Base-by-base conservation (phyloP, 805 yeast genomes). In the Brettanomyces bruxellensis region DNA sequence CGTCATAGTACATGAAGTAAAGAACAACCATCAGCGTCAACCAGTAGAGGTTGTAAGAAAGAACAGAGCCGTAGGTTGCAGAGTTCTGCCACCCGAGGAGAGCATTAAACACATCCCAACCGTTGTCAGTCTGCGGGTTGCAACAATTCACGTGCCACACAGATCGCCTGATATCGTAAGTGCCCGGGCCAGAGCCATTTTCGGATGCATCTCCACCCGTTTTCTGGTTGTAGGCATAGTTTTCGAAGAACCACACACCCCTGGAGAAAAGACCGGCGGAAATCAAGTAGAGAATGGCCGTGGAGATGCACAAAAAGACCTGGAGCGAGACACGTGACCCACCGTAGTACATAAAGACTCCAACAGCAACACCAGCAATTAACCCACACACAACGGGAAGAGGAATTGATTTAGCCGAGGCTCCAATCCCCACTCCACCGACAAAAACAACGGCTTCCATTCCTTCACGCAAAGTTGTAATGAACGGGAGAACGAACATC, bases 121-220 rank as follows among this genome's bases (percentile, higher is more conserved):
- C 96, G 55, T 81, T 78, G 66, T 83, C 88, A 49, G 75, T 70
- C 64, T 82, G 88, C 43, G 96, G 96, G 67, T 88, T 87, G 71
- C 96, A 89, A 69, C 96, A 89, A 75, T 89, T 88, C 49, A 90
- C 90, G 68, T 89, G 97, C 87, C 95, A 89, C 22, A 89, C 95
- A 12, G 84, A 69, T 57, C 75, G 73, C 43, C 71, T 56, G 58
- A 89, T 76, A 62, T 90, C 82, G 67, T 89, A 89, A 28, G 96
- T 83, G 60, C 97, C 97, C 36, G 95, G 89, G 56, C 97, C 97
- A 43, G 80, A 72, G 55, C 96, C 96, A 56, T 73, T 69, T 67
- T 90, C 96, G 35, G 95, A 74, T 23, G 91, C 95, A 69, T 89
- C 96, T 68, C 95, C 95, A 61, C 96, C 96, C 41, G 91, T 79